These are phyloP conservation scores for Sclerotinia minor DNA, from an alignment of 2,329 filamentous ascomycete genomes.

Conservation along the genomic window DNA sequence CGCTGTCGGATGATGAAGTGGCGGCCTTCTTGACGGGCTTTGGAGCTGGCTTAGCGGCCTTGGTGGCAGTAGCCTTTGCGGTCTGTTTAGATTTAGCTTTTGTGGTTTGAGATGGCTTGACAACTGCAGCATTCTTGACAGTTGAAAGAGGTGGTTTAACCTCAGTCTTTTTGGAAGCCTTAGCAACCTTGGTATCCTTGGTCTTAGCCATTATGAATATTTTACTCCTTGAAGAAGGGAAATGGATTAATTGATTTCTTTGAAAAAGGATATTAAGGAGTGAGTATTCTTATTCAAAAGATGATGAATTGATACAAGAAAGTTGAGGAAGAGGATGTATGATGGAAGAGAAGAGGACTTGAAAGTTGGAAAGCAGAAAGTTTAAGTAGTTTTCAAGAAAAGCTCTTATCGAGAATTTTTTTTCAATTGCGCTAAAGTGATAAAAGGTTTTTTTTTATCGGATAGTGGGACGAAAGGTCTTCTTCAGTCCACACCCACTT, in stretches of 20 bases:
- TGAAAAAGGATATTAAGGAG: neutral
- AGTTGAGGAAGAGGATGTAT: slow-evolving; percentile 19
- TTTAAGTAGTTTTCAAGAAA: slow-evolving; percentile 24
- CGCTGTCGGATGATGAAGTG: slow-evolving; percentile 45
- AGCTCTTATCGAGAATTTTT: slow-evolving; percentile 38
- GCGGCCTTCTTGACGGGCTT: slow-evolving; percentile 47
- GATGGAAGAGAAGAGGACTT: slow-evolving; percentile 27
- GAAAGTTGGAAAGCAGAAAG: slow-evolving; percentile 28
- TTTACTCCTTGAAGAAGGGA: slow-evolving; percentile 16
- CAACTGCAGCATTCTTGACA: slow-evolving; percentile 66
- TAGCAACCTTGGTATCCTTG: slow-evolving; percentile 62
- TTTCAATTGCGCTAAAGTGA: slow-evolving; percentile 21
- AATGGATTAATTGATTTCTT: neutral
- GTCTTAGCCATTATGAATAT: slow-evolving; percentile 61
- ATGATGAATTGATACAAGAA: slow-evolving; percentile 2
- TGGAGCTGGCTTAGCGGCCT: slow-evolving; percentile 28
- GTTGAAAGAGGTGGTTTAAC: slow-evolving; percentile 51
- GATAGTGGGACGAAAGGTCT: slow-evolving; percentile 1
- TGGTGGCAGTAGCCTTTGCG: slow-evolving; percentile 55
- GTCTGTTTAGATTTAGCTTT: slow-evolving; percentile 68
- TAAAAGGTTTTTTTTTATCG: slow-evolving; percentile 20
- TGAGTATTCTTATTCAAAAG: slow-evolving; percentile 5
- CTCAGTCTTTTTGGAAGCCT: slow-evolving; percentile 55
- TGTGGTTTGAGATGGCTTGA: slow-evolving; percentile 65
- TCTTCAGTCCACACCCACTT: no score